Base-by-base conservation (phyloP, 176 grass and related monocot genomes). In the Rhynchospora breviuscula region DNA sequence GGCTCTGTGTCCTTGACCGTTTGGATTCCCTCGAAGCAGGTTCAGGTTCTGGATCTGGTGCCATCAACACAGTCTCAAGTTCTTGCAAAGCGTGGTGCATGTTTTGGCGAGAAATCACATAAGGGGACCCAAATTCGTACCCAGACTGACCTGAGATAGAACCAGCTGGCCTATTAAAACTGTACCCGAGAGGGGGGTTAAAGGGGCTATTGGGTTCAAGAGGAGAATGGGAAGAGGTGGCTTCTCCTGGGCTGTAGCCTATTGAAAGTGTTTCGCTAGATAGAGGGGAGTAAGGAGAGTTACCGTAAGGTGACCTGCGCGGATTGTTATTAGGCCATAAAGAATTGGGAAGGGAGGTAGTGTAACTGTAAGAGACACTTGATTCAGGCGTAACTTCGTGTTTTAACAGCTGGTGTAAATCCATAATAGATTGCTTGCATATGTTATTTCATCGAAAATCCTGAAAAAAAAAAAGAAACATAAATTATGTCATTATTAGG, bases 31-130 rank as follows among this genome's bases (percentile, higher is more conserved):
- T 68, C 81, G 81, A 83, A 89, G 78, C 53, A 56, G 87, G 89
- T 81, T 95, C 92, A 11, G 54, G 82, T 80, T 90, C 89, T 8
- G 70, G 79, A 63, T 98, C 96, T 64, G 96, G 89, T 54, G 92
- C 92, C 96, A 98, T 98, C 54, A 98, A 90, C 91, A 88, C 91
- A n/a, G 89, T 93, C 65, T 98, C 96, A 86, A 98, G 90, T 79
- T 98, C 89, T 58, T 89, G 91, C 47, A 98, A 84, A 9, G 93
- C 71, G 58, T 95, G 87, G 89, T 89, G 92, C 86, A 98, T 93
- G 87, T 90, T 95, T 76, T 86, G 89, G 15, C 79, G 89, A 49
- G 93, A 90, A 87, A 84, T 85, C 80, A 87, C 63, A 85, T 88
- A 90, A 82, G 79, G 59, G 5, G 54, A 46, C 73, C 83, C 46